A percentile compares a stretch with the other conserved stretches of the same genome.
Evolutionary conservation across 768 basidiomycete species (phyloP).

Genomic region (Pleurotus pulmonarius): DNA sequence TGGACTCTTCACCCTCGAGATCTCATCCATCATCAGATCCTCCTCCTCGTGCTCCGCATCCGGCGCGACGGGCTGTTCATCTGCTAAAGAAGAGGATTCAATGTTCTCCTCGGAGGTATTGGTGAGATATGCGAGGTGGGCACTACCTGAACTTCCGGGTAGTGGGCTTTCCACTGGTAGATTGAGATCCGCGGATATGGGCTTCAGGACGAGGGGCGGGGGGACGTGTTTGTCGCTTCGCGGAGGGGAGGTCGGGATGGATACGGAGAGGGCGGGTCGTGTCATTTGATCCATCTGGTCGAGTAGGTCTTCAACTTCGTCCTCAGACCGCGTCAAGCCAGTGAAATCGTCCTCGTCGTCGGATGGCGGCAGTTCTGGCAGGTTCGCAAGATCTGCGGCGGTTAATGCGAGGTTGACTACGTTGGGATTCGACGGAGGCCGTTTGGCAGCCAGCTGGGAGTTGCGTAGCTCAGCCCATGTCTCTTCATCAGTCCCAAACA

Average conservation of each 20-base stretch:
- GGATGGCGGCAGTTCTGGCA: slow-evolving; percentile 18
- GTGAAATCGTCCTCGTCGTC: slow-evolving; percentile 24
- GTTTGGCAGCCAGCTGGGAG: slow-evolving; percentile 23
- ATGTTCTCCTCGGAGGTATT: slow-evolving; percentile 18
- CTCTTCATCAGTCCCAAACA: slow-evolving; percentile 65
- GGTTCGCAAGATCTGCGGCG: slow-evolving; percentile 29
- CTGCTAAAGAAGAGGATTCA: slow-evolving; percentile 10
- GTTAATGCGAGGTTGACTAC: slow-evolving; percentile 52
- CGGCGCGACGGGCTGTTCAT: slow-evolving; percentile 13
- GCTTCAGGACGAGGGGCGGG: slow-evolving; percentile 52
- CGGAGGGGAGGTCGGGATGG: slow-evolving; percentile 36
- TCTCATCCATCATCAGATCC: slow-evolving; percentile 38
- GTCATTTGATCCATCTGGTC: slow-evolving; percentile 41
- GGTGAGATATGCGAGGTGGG: slow-evolving; percentile 44
- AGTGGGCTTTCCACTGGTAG: slow-evolving; percentile 35
- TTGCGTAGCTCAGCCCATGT: slow-evolving; percentile 55
- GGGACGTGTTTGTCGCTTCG: slow-evolving; percentile 44
- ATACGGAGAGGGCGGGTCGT: slow-evolving; percentile 25
- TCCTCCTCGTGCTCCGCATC: slow-evolving; percentile 21
- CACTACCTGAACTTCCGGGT: slow-evolving; percentile 29
- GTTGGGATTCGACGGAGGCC: slow-evolving; percentile 34
- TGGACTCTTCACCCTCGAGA: slow-evolving; percentile 29
- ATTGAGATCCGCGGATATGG: slow-evolving; percentile 23
- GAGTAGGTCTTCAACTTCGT: slow-evolving; percentile 38
- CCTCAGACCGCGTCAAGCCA: slow-evolving; percentile 32